Conservation (phyloP, 257 asterid species). For the Craterostigma plantagineum region DNA sequence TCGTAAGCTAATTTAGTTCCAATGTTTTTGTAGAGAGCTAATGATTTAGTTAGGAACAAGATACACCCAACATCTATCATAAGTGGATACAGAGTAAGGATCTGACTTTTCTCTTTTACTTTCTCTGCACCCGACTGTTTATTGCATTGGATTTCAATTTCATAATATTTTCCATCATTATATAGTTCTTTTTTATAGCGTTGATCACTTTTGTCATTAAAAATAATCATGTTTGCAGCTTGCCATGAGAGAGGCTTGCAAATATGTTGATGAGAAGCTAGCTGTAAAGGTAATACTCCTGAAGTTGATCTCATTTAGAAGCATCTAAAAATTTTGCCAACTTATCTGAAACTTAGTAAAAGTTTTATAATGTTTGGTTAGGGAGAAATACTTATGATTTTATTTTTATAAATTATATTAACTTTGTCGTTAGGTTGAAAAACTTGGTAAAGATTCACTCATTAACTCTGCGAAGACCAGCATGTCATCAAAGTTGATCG, state of each 20-base stretch:
- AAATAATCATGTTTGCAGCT: constrained; percentile 27
- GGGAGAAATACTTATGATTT: background rate
- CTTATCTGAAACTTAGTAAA: no score
- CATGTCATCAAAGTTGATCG: constrained; percentile 93
- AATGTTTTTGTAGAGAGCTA: constrained; percentile 55
- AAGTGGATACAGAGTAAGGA: constrained; percentile 79
- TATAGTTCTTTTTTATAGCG: constrained; percentile 5
- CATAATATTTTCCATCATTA: constrained; percentile 2
- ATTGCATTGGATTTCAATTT: background rate
- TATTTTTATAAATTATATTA: background rate
- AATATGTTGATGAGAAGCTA: constrained; percentile 81
- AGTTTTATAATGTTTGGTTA: background rate
- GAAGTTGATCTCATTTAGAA: no score
- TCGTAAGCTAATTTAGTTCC: background rate
- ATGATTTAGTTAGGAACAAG: constrained; percentile 87
- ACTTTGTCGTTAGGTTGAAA: constrained; percentile 45
- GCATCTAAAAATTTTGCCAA: no score
- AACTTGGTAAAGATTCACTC: constrained; percentile 66
- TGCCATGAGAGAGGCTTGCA: constrained; percentile 98
- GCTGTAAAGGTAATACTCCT: constrained; percentile 51
- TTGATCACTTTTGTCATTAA: no score
- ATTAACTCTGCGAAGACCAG: constrained; percentile 93
- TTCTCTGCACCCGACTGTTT: background rate
- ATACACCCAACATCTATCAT: constrained; percentile 92
- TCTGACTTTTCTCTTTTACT: background rate